Base-by-base conservation (phyloP, 352 stramenopile species). In the Globisporangium cylindrosporum region DNA sequence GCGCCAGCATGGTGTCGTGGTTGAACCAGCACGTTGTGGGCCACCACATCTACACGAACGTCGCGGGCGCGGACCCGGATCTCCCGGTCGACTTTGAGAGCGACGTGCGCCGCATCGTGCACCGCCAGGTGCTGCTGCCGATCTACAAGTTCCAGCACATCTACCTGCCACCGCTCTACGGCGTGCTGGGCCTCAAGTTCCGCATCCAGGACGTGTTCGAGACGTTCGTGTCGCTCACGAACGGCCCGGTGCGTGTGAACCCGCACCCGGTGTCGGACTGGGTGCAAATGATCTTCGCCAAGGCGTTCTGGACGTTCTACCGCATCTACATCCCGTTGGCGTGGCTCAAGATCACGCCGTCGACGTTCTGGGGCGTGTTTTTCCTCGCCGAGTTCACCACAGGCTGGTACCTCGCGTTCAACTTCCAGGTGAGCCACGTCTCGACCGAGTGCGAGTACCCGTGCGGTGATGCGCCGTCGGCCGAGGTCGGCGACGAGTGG, bases 11-110 rank as follows among this genome's bases (percentile, higher is more conserved):
- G 88, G 78, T 90, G 66, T 97, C 86, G 79, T 98, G 92, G 94
- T 87, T 98, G 41, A 96, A 98, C 73, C 95, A 98, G 79, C 95
- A 98, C 82, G 94, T 97, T 6, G 93, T 98, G 67, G 95, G 92
- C 58, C 95, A 98, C 79, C 95, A 98, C 81, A 94, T 95, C 66
- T 98, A 97, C 83, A 98, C 95, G 48, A 98, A 98, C 78, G 89
- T 98, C 14, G 79, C 93, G 12, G 89, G 93, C 27, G 88, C 91
- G 4, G 95, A 98, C 78, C 95, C 95, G 6, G 95, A 98, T 71
- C 80, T 98, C 18, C 95, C 96, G 4, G 88, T 93, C 59, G 82
- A 93, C 77, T 90, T 94, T 58, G 74, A 92, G 67, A 88, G 85
- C 70, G 85, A 96, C 61, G 88, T 98, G 72, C 81, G 80, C 38